Conservation (phyloP, 306 rosid species). For the Benincasa hispida region DNA sequence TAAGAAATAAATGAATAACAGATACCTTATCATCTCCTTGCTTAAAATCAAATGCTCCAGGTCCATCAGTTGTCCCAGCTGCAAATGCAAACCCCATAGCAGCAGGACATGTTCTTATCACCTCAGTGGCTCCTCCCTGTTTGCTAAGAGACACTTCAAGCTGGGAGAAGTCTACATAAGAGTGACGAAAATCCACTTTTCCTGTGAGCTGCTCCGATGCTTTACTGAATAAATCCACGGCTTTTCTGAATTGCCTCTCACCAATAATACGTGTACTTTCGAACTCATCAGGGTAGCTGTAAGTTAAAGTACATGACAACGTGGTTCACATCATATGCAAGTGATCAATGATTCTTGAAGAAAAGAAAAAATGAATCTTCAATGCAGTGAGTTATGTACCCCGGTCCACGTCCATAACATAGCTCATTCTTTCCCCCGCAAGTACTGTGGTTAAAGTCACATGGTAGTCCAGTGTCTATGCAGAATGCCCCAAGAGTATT, state of each 20-base stretch:
- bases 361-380: not conserved
- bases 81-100: slow-evolving; percentile 98
- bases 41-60: slow-evolving; percentile 87
- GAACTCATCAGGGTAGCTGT: slow-evolving; percentile 87
- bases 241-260: slow-evolving; percentile 67
- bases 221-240: slow-evolving; percentile 58
- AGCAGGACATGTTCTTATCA: slow-evolving; percentile 79
- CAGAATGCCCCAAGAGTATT: slow-evolving; percentile 82
- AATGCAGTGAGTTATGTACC: slow-evolving; percentile 37
- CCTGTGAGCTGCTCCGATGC: slow-evolving; percentile 60
- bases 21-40: slow-evolving; percentile 80
- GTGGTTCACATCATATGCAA: not conserved
- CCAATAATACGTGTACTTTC: slow-evolving; percentile 91
- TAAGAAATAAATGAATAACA: not conserved
- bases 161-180: slow-evolving; percentile 65
- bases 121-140: slow-evolving; percentile 35
- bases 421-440: slow-evolving; percentile 77
- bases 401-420: slow-evolving; percentile 88
- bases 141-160: slow-evolving; percentile 48
- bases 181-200: slow-evolving; percentile 59
- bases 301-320: slow-evolving; percentile 8
- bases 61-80: slow-evolving; percentile 96
- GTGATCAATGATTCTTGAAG: not conserved
- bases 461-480: slow-evolving; percentile 70
- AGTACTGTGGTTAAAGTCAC: slow-evolving; percentile 94